Conservation (phyloP, 1,139 yeast species). For the Hyphopichia khmerensis region DNA sequence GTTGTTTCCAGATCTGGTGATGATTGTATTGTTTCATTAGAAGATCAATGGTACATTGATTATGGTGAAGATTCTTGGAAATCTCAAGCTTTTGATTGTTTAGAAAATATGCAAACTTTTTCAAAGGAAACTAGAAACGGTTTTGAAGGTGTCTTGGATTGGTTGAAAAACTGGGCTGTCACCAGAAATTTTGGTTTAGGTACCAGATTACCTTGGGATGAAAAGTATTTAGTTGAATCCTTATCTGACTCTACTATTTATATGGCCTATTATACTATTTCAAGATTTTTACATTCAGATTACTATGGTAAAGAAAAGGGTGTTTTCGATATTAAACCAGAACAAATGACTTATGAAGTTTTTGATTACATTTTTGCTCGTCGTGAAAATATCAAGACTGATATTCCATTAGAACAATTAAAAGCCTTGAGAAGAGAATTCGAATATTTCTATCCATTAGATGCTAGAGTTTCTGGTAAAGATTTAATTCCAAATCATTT, state of each 20-base stretch:
- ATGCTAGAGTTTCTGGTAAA: slow-evolving; percentile 89
- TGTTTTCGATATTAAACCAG: slow-evolving; percentile 69
- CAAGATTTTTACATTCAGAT: slow-evolving; percentile 83
- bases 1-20: slow-evolving; percentile 97
- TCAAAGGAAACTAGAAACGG: slow-evolving; percentile 86
- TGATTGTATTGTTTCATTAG: slow-evolving; percentile 92
- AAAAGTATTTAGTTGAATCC: slow-evolving; percentile 88
- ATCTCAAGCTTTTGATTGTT: slow-evolving; percentile 77
- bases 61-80: slow-evolving; percentile 97
- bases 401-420: slow-evolving; percentile 67
- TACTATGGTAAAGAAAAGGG: slow-evolving; percentile 80
- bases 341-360: slow-evolving; percentile 88
- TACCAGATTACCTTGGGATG: slow-evolving; percentile 96
- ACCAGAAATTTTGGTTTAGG: slow-evolving; percentile 97
- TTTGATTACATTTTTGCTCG: slow-evolving; percentile 88
- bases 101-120: slow-evolving; percentile 75
- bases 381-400: slow-evolving; percentile 55
- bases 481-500: slow-evolving; percentile 97
- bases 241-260: slow-evolving; percentile 94
- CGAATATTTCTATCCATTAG: slow-evolving; percentile 93
- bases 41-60: slow-evolving; percentile 98
- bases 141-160: slow-evolving; percentile 89
- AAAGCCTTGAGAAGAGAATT: slow-evolving; percentile 85
- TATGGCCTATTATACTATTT: slow-evolving; percentile 92
- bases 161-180: slow-evolving; percentile 99